Evolutionary conservation across 192 early-diverging fungal genomes (phyloP).

Genomic region (Podila verticillata): DNA sequence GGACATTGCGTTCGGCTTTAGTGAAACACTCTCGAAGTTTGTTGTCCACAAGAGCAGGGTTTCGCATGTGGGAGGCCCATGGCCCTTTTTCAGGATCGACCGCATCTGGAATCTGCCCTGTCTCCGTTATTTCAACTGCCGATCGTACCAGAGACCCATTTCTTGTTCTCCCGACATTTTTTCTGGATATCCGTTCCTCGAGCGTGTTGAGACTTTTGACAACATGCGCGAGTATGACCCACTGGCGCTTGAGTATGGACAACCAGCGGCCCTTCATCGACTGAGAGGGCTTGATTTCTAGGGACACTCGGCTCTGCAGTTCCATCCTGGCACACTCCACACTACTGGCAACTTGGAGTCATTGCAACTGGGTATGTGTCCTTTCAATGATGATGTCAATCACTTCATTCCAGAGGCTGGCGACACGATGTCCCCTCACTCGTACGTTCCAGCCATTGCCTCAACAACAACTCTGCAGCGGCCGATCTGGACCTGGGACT

Average conservation of each 20-base stretch:
- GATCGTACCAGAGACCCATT: no score
- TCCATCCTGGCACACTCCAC: neutral
- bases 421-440: neutral
- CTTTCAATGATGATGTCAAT: neutral
- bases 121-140: neutral
- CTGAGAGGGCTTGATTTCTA: neutral
- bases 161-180: neutral
- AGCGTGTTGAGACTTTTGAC: neutral
- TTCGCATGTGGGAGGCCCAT: neutral
- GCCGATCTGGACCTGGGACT: constrained; percentile 9
- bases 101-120: neutral
- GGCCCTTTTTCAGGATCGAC: no score
- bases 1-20: constrained; percentile 7
- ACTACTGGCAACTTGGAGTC: neutral
- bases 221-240: neutral
- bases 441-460: neutral
- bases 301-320: neutral
- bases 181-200: neutral
- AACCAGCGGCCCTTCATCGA: neutral
- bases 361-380: neutral
- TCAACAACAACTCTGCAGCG: neutral
- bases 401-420: neutral
- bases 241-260: neutral
- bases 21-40: neutral
- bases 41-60: neutral